These are phyloP conservation scores for Verticillium dahliae DNA, from an alignment of 2,329 filamentous ascomycete genomes.

Conservation along the genomic window DNA sequence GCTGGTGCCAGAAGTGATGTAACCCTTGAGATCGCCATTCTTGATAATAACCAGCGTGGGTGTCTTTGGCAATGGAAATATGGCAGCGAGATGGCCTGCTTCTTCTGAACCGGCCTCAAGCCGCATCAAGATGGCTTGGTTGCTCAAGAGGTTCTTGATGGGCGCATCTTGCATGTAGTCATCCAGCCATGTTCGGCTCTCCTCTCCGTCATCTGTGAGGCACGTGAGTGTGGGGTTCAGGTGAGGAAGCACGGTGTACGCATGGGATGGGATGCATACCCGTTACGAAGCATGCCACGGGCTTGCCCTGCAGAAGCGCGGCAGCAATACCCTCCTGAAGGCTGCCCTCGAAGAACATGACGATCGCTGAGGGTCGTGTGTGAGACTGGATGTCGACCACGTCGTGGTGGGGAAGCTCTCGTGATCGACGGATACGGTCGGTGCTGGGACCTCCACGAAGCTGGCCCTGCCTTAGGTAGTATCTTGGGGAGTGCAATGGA, in stretches of 20 bases:
- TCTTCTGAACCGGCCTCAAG: conserved; percentile 70
- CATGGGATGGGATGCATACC: conserved; percentile 39
- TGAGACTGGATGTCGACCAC: background rate
- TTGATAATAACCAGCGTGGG: conserved; percentile 76
- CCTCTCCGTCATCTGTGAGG: conserved; percentile 56
- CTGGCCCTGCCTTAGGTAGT: background rate
- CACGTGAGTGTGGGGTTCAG: conserved; percentile 3
- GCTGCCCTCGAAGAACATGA: conserved; percentile 77
- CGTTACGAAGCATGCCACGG: conserved; percentile 79
- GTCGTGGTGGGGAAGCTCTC: background rate
- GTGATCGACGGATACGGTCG: background rate
- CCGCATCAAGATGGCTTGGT: conserved; percentile 61
- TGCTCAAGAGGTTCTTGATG: conserved; percentile 1
- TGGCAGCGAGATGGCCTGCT: conserved; percentile 72
- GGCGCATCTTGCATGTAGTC: conserved; percentile 46
- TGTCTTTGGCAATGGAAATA: conserved; percentile 73
- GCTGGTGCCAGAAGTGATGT: conserved; percentile 57
- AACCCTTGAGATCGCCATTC: conserved; percentile 72
- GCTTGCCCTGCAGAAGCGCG: conserved; percentile 68
- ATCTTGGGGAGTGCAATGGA: no score
- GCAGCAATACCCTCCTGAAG: conserved; percentile 74
- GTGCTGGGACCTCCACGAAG: background rate
- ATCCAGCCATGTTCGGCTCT: conserved; percentile 67
- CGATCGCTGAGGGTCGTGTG: conserved; percentile 5
- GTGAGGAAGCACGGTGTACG: background rate